These are phyloP conservation scores for Pulveroboletus sp. DNA, from an alignment of 768 basidiomycete species.

Conservation along the genomic window DNA sequence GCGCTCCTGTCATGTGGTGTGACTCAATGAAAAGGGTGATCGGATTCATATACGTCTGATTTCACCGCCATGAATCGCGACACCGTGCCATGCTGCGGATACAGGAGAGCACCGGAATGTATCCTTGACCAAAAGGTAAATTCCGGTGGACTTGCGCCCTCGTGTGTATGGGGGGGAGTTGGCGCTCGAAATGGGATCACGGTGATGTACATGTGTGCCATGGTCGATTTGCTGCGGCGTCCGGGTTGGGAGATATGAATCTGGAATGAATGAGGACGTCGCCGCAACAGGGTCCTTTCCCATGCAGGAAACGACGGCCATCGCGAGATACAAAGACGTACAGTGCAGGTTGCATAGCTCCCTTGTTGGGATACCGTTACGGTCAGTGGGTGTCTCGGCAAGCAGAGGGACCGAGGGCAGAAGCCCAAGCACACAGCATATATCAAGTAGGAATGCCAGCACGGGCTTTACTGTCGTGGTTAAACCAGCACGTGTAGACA, in stretches of 20 bases:
- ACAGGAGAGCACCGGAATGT: neutral
- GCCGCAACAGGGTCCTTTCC: neutral
- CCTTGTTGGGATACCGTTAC: neutral
- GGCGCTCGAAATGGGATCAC: neutral
- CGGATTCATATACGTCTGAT: neutral
- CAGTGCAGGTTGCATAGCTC: neutral
- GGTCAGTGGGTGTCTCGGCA: neutral
- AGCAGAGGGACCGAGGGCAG: neutral
- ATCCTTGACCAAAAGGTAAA: neutral
- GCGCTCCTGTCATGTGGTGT: too few species aligned
- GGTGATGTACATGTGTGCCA: neutral
- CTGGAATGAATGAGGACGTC: neutral
- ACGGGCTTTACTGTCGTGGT: neutral
- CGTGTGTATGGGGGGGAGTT: too few species aligned
- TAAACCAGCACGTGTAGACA: neutral
- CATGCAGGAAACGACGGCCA: neutral
- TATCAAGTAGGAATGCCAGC: neutral
- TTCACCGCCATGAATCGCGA: neutral
- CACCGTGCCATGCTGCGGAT: neutral
- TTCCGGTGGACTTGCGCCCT: neutral
- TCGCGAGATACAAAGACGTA: neutral
- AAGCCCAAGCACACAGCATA: neutral
- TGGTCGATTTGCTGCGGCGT: neutral
- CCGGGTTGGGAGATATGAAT: neutral
- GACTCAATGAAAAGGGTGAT: neutral